phyloP scores from a whole-genome alignment of 192 early-diverging fungal species.

The Linnemannia elongata region DNA sequence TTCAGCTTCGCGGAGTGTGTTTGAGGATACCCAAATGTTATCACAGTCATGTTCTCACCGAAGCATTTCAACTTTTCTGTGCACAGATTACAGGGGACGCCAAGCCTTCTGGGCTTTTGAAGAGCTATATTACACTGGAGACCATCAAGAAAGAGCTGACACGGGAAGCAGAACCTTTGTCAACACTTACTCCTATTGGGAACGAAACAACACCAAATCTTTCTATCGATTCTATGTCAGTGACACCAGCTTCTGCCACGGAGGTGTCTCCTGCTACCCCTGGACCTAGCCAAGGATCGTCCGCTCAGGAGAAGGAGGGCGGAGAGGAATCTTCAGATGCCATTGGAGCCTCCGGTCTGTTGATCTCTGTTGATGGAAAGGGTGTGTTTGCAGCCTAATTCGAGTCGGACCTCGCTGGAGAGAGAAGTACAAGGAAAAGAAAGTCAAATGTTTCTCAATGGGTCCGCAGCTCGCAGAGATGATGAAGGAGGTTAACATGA shows the following conservation, averaged over 20 bases:
- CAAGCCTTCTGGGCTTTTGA: constrained; percentile 8
- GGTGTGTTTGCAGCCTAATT: background rate
- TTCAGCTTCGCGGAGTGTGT: background rate
- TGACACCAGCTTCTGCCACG: constrained; percentile 20
- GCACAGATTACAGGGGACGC: constrained; percentile 37
- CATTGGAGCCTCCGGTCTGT: constrained; percentile 15
- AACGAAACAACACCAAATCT: constrained; percentile 21
- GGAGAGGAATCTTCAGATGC: background rate
- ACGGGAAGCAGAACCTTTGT: constrained; percentile 10
- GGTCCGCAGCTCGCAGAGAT: background rate
- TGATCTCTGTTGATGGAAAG: constrained; percentile 47
- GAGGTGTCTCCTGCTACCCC: constrained; percentile 29
- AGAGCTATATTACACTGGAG: constrained; percentile 29
- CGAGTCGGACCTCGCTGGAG: background rate
- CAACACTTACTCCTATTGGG: background rate
- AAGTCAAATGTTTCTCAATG: no score
- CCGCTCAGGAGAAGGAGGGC: background rate
- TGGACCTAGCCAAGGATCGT: background rate
- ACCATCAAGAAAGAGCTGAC: constrained; percentile 26
- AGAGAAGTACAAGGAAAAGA: background rate
- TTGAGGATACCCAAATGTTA: background rate
- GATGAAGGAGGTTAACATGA: background rate
- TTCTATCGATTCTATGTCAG: constrained; percentile 20
- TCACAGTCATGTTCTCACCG: background rate
- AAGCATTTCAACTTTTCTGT: background rate